These are phyloP conservation scores for Xylaria cubensis DNA, from an alignment of 495 filamentous ascomycete genomes.

Conservation along the genomic window DNA sequence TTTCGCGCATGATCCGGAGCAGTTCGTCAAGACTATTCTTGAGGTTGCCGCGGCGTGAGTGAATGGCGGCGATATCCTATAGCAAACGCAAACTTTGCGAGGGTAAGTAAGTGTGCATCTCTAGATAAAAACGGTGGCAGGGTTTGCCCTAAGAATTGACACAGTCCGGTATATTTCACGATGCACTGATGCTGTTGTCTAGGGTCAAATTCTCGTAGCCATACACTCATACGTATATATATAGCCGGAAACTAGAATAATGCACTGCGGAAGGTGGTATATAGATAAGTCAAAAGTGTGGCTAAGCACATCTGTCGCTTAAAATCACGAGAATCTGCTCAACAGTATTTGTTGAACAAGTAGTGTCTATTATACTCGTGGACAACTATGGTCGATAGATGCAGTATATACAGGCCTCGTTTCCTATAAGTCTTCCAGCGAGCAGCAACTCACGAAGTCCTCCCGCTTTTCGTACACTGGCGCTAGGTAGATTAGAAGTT, in stretches of 20 bases:
- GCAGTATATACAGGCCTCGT: slow-evolving; percentile 18
- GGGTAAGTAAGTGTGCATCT: neutral
- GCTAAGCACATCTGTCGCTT: neutral
- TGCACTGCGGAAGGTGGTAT: neutral
- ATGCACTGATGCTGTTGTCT: neutral
- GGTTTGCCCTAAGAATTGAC: neutral
- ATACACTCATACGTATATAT: neutral
- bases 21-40: slow-evolving; percentile 68
- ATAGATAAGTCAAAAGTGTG: neutral
- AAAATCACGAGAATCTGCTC: neutral
- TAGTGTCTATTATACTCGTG: slow-evolving; percentile 2
- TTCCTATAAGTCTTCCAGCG: neutral
- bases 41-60: slow-evolving; percentile 62
- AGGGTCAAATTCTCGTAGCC: neutral
- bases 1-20: slow-evolving; percentile 77
- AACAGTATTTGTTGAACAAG: neutral
- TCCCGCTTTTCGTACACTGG: neutral
- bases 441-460: neutral
- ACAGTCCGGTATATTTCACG: neutral
- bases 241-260: neutral
- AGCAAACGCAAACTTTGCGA: neutral
- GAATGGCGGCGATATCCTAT: too few relatives aligned
- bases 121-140: neutral
- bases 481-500: neutral
- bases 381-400: slow-evolving; percentile 4